These are phyloP conservation scores for Chlamydomonas asymmetrica DNA, from an alignment of 139 green algal species.

Conservation along the genomic window DNA sequence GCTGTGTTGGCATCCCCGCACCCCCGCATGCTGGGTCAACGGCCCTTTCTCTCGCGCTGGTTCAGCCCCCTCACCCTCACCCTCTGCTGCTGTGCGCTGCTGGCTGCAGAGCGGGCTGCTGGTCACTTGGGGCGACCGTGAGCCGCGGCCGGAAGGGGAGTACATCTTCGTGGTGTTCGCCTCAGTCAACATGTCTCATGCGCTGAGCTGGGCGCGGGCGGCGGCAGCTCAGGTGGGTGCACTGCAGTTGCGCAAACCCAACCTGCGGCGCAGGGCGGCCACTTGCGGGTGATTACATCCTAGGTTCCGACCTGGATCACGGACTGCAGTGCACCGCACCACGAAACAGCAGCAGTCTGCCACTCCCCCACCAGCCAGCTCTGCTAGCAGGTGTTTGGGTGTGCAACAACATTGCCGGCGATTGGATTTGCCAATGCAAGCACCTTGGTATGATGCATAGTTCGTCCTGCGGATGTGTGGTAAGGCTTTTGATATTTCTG, in stretches of 20 bases:
- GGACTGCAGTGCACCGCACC: not conserved
- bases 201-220: too few relatives aligned
- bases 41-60: too few relatives aligned
- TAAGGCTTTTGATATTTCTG: not conserved
- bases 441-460: not conserved
- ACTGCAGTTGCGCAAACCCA: too few relatives aligned
- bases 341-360: not conserved
- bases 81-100: not conserved
- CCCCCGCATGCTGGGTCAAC: not conserved
- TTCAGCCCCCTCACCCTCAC: not conserved
- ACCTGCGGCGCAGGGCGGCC: too few relatives aligned
- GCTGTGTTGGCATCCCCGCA: not conserved
- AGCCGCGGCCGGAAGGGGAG: not conserved
- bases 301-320: too few relatives aligned
- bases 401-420: not conserved
- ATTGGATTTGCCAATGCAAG: not conserved
- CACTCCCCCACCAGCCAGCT: not conserved
- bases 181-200: too few relatives aligned
- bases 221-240: too few relatives aligned
- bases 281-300: too few relatives aligned
- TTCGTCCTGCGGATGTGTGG: not conserved
- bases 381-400: not conserved
- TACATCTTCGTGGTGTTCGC: constrained; percentile 26
- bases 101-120: not conserved
- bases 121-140: constrained; percentile 24